A percentile compares a stretch with the other conserved stretches of the same genome.
Evolutionary conservation across 306 rosid species (phyloP).

Genomic region (Calophaca sinica): DNA sequence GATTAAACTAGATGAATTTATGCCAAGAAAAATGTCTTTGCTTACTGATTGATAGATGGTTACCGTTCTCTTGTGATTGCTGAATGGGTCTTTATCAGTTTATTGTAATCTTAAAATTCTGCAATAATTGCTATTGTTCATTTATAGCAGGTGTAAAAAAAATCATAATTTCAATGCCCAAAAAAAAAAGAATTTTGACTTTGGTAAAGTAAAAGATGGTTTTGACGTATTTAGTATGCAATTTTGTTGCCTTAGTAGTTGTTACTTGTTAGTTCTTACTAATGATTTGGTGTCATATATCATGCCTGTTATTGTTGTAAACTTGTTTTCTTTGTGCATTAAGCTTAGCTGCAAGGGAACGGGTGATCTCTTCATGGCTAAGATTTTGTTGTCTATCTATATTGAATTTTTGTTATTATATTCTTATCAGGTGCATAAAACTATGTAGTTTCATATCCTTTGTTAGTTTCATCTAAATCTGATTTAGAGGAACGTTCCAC

Average conservation of each 20-base stretch:
- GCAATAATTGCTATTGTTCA: constrained; percentile 11
- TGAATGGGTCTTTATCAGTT: background rate
- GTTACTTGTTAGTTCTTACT: background rate
- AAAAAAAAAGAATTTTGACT: background rate
- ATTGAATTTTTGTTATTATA: constrained; percentile 7
- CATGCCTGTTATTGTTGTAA: background rate
- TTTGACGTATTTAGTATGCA: background rate
- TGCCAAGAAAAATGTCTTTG: background rate
- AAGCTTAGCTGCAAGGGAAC: background rate
- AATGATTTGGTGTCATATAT: background rate
- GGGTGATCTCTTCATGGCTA: background rate
- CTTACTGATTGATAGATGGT: constrained; percentile 19
- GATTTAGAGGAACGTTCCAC: constrained; percentile 4
- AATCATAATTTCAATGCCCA: background rate
- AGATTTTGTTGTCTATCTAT: constrained; percentile 21
- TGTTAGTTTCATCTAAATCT: background rate
- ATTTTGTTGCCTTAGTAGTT: background rate
- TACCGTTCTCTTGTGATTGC: constrained; percentile 19
- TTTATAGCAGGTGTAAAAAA: constrained; percentile 3
- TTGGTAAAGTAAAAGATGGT: background rate
- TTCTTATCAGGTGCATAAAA: constrained; percentile 20
- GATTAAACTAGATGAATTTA: constrained; percentile 11
- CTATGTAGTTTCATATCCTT: background rate
- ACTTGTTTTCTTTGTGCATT: background rate
- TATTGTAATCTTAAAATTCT: constrained; percentile 2